phyloP scores from a whole-genome alignment of 2,329 filamentous ascomycete genomes.

The Fusarium sp. region DNA sequence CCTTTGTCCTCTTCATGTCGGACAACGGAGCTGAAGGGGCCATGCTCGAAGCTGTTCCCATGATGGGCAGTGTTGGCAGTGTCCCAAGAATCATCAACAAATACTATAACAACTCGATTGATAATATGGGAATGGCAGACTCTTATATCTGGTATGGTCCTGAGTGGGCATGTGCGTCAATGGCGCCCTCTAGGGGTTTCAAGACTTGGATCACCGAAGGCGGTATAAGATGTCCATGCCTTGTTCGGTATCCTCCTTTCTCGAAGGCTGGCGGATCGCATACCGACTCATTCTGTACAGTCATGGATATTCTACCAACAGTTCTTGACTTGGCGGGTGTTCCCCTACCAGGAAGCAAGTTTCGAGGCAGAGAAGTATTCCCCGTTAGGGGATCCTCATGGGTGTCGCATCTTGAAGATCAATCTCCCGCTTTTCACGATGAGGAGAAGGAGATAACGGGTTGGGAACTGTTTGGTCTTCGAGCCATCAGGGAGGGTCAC shows the following conservation, averaged over 20 bases:
- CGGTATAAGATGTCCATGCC: constrained; percentile 29
- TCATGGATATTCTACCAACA: constrained; percentile 61
- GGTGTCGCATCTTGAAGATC: constrained; percentile 24
- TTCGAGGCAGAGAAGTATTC: constrained; percentile 57
- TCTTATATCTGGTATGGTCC: constrained; percentile 70
- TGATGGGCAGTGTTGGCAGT: constrained; percentile 41
- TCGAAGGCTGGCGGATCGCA: constrained; percentile 45
- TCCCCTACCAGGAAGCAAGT: constrained; percentile 48
- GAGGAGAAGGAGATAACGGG: constrained; percentile 59
- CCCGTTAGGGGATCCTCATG: constrained; percentile 55
- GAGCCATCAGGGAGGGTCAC: constrained; percentile 61
- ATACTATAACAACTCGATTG: constrained; percentile 60
- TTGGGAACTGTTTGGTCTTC: constrained; percentile 65
- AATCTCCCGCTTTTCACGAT: constrained; percentile 53
- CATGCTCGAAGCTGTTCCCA: constrained; percentile 62
- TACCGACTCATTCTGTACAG: constrained; percentile 46
- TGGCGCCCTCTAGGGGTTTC: constrained; percentile 52
- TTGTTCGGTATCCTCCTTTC: constrained; percentile 44
- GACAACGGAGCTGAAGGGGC: constrained; percentile 2
- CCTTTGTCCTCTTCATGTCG: constrained; percentile 6
- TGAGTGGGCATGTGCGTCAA: constrained; percentile 58
- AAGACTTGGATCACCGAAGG: constrained; percentile 43
- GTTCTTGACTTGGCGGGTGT: constrained; percentile 57
- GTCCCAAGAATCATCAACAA: constrained; percentile 32
- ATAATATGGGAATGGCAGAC: constrained; percentile 65